These are phyloP conservation scores for Ascosphaera apis DNA, from an alignment of 2,329 filamentous ascomycete genomes.

Conservation along the genomic window DNA sequence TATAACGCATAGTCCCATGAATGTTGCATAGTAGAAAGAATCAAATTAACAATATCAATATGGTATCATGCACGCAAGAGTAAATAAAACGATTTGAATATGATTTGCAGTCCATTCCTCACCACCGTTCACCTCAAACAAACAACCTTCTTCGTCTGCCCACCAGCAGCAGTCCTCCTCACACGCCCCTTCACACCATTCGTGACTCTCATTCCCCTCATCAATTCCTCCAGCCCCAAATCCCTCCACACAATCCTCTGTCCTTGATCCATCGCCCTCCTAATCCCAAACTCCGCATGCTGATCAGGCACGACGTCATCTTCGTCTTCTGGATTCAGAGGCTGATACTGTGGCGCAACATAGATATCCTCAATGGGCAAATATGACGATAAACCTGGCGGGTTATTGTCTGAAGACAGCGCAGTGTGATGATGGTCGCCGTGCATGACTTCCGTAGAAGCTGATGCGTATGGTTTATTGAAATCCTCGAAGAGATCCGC, in stretches of 20 bases:
- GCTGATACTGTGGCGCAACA: slow-evolving; percentile 35
- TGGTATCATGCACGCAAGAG: no score
- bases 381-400: slow-evolving; percentile 17
- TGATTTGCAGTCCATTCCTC: no score
- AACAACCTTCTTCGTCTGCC: slow-evolving; percentile 17
- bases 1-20: slow-evolving; percentile 21
- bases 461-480: slow-evolving; percentile 20
- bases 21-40: slow-evolving; percentile 1
- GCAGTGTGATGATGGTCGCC: slow-evolving; percentile 4
- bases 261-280: slow-evolving; percentile 33
- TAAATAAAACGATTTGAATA: no score
- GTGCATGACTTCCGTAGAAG: slow-evolving; percentile 5
- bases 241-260: slow-evolving; percentile 35
- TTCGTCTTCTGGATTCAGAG: slow-evolving; percentile 42
- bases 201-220: slow-evolving; percentile 13
- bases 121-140: slow-evolving; percentile 13
- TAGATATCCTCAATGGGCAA: slow-evolving; percentile 37
- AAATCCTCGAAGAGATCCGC: slow-evolving; percentile 29
- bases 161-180: slow-evolving; percentile 12
- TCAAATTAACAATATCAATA: no score
- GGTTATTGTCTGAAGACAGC: slow-evolving; percentile 6
- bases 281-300: slow-evolving; percentile 43
- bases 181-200: slow-evolving; percentile 7
- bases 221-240: slow-evolving; percentile 29
- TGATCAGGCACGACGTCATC: slow-evolving; percentile 45